Base-by-base conservation (phyloP, 495 filamentous ascomycete genomes). In the Neurospora sp. region DNA sequence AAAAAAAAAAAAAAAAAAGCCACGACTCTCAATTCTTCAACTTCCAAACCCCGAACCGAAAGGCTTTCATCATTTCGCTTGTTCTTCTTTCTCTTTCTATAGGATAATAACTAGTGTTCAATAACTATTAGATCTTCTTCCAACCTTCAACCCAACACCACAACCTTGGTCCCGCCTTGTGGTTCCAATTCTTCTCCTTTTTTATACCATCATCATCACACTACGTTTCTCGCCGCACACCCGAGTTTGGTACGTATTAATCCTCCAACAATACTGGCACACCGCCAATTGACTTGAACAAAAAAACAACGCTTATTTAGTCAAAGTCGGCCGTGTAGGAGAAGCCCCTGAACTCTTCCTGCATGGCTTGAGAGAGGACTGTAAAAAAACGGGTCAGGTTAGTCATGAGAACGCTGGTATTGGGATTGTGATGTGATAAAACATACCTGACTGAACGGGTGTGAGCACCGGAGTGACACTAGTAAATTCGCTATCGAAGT, bases 291-390 rank as follows among this genome's bases (percentile, higher is more conserved):
- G 20, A 53, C 46, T 53, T 53, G 20, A 22, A 6, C 46, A 44
- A 7, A 18, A 41, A n/a, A n/a, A n/a, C 16, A 48, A 20, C 3
- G 46, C n/a, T 53, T 53, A 11, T 70, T 74, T 84, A 86, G 40
- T 86, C 85, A 74, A 87, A 86, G 72, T 87, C 84, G 20, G 83
- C 82, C 27, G 85, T 85, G 74, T 99, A 99, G 14, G 96, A 98
- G 86, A 99, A 99, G 75, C 96, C 96, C 68, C 96, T 91, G 92
- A 99, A 99, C 81, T 99, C 94, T 85, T 99, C 96, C 84, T 99
- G 96, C 96, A 98, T 98, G 22, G 94, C 92, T 86, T 98, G 95
- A 11, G 96, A 96, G 69, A 99, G 89, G 38, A 99, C 96, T 97
- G 77, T 42, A 74, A 31, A 70, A 70, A 14, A 68, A 70, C 70